Conservation (phyloP, 345 rosid genomes). For the Jatropha curcas region DNA sequence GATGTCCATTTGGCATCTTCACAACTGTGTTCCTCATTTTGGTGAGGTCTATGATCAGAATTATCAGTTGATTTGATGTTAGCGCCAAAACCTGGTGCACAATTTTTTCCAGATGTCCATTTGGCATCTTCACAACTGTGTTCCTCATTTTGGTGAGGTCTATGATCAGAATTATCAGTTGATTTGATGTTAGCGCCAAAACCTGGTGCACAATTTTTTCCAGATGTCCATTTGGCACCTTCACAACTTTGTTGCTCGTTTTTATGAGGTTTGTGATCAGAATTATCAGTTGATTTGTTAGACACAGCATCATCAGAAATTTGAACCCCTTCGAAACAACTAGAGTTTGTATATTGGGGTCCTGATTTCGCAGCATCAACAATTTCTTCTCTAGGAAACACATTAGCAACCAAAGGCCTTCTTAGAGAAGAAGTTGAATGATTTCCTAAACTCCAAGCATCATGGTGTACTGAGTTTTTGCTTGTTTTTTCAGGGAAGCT, state of each 20-base stretch:
- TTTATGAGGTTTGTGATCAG: conserved; percentile 26
- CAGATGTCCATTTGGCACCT: conserved; percentile 27
- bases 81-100: no score
- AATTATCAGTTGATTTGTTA: conserved; percentile 27
- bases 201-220: no score
- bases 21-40: no score
- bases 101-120: no score
- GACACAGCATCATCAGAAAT: conserved; percentile 25
- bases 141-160: no score
- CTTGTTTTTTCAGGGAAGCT: conserved; percentile 26
- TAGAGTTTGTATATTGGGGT: conserved; percentile 16
- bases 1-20: no score
- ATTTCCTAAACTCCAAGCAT: conserved; percentile 17
- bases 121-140: no score
- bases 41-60: no score
- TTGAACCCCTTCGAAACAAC: conserved; percentile 21
- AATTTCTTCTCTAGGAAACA: conserved; percentile 24
- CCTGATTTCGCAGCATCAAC: conserved; percentile 25
- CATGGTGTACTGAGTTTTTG: conserved; percentile 20
- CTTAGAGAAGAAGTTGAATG: conserved; percentile 23
- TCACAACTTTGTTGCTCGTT: conserved; percentile 29
- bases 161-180: no score
- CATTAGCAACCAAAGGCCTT: conserved; percentile 16
- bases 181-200: no score
- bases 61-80: no score